phyloP scores from a whole-genome alignment of 1,139 yeast genomes.

The Hanseniaspora gamundiae region DNA sequence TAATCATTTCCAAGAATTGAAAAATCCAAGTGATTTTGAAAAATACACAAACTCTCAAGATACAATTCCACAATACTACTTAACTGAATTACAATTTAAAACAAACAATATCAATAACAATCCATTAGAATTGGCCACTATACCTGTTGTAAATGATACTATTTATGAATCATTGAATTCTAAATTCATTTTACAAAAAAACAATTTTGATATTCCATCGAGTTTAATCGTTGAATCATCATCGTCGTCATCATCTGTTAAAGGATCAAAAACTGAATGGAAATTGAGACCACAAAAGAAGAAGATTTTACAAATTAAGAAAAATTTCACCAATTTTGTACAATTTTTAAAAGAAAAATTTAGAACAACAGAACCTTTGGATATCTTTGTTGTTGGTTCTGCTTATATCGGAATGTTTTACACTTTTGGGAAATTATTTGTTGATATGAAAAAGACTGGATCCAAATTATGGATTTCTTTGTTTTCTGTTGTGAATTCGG shows the following conservation, averaged over 20 bases:
- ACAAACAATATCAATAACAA: neutral
- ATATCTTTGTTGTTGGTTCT: constrained; percentile 62
- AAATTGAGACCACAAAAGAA: constrained; percentile 50
- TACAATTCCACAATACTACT: constrained; percentile 17
- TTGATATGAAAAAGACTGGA: constrained; percentile 71
- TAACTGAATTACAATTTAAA: constrained; percentile 18
- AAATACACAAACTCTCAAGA: constrained; percentile 3
- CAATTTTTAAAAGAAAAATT: constrained; percentile 41
- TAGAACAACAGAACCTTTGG: constrained; percentile 76
- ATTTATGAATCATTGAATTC: constrained; percentile 14
- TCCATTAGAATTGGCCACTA: constrained; percentile 9
- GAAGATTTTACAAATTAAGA: constrained; percentile 52
- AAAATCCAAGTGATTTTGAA: constrained; percentile 8
- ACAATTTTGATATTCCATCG: constrained; percentile 3
- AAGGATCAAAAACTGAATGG: constrained; percentile 42
- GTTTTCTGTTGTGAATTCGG: constrained; percentile 68
- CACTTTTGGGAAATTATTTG: constrained; percentile 64
- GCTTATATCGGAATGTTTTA: constrained; percentile 90
- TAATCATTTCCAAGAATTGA: neutral
- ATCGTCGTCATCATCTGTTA: too few relatives aligned
- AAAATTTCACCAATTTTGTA: constrained; percentile 39
- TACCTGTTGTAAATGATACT: constrained; percentile 16
- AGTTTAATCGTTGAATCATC: constrained; percentile 4
- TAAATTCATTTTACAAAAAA: constrained; percentile 17
- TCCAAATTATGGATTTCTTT: constrained; percentile 86